phyloP scores from a whole-genome alignment of 306 rosid genomes.

The Erythrophleum fordii region DNA sequence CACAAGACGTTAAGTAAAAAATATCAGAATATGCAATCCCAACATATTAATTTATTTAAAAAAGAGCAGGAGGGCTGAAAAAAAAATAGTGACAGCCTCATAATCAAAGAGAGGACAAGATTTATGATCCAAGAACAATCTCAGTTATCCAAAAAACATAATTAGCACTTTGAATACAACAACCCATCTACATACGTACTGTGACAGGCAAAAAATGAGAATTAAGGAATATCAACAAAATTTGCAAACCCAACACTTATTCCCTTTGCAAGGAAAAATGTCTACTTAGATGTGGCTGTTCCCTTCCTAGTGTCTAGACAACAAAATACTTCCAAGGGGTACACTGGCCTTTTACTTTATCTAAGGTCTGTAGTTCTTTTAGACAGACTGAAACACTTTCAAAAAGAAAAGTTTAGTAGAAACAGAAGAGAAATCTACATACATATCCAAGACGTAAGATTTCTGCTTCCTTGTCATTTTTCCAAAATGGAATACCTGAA shows the following conservation, averaged over 20 bases:
- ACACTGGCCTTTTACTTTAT: constrained; percentile 20
- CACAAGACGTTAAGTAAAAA: neutral
- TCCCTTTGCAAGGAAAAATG: neutral
- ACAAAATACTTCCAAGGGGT: neutral
- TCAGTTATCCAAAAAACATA: neutral
- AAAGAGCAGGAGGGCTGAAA: neutral
- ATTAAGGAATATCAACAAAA: neutral
- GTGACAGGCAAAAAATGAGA: neutral
- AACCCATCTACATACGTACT: neutral
- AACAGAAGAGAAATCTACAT: constrained; percentile 32
- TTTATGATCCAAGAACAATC: neutral
- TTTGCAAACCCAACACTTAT: neutral
- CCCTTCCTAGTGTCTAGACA: neutral
- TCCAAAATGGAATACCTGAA: constrained; percentile 75
- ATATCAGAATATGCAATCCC: neutral
- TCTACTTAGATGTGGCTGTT: neutral
- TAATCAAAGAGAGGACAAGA: neutral
- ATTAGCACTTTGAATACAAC: neutral
- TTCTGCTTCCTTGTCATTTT: constrained; percentile 77
- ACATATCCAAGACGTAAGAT: constrained; percentile 81
- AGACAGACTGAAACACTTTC: neutral
- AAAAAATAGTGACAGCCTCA: neutral
- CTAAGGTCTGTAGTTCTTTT: constrained; percentile 1
- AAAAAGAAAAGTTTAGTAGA: constrained; percentile 19
- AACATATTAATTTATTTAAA: neutral